A percentile compares a stretch with the other conserved stretches of the same genome.
Evolutionary conservation across 495 filamentous ascomycete genomes (phyloP).

Genomic region (Trypethelium eluteriae): DNA sequence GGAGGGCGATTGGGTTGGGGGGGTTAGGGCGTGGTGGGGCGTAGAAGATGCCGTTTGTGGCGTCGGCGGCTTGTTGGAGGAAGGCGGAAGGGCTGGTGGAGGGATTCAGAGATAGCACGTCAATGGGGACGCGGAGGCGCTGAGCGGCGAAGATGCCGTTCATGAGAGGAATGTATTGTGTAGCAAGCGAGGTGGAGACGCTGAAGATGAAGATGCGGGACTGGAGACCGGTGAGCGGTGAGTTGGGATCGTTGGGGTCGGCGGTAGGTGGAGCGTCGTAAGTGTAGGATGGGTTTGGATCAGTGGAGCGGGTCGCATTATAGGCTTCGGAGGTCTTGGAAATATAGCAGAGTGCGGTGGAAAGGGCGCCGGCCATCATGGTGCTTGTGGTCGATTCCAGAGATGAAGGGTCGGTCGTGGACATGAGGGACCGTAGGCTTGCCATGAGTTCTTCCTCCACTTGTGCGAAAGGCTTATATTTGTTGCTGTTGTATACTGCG

Average conservation of each 20-base stretch:
- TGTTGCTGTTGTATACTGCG: conserved; percentile 57
- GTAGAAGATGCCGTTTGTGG: conserved; percentile 83
- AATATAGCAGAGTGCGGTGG: conserved; percentile 80
- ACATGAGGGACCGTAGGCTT: conserved; percentile 62
- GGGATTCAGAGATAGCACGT: conserved; percentile 67
- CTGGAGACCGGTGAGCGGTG: conserved; percentile 34
- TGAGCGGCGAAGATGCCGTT: conserved; percentile 94
- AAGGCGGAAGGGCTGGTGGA: conserved; percentile 75
- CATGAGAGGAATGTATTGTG: conserved; percentile 96
- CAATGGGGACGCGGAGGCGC: conserved; percentile 76
- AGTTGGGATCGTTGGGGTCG: conserved; percentile 11
- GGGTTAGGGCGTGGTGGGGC: conserved; percentile 36
- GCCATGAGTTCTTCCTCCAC: conserved; percentile 70
- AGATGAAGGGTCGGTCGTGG: conserved; percentile 51
- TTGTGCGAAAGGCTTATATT: conserved; percentile 83
- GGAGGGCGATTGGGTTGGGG: conserved; percentile 38
- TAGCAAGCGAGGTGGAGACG: conserved; percentile 71
- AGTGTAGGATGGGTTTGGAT: conserved; percentile 17
- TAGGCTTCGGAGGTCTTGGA: conserved; percentile 51
- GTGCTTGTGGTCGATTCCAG: conserved; percentile 59
- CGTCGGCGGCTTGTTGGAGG: conserved; percentile 86
- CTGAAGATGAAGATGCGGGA: conserved; percentile 73
- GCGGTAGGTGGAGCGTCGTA: conserved; percentile 20
- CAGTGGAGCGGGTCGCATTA: conserved; percentile 31
- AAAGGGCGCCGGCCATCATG: conserved; percentile 84